Evolutionary conservation across 441 rosid genomes (phyloP).

Genomic region (Macaranga tanarius): DNA sequence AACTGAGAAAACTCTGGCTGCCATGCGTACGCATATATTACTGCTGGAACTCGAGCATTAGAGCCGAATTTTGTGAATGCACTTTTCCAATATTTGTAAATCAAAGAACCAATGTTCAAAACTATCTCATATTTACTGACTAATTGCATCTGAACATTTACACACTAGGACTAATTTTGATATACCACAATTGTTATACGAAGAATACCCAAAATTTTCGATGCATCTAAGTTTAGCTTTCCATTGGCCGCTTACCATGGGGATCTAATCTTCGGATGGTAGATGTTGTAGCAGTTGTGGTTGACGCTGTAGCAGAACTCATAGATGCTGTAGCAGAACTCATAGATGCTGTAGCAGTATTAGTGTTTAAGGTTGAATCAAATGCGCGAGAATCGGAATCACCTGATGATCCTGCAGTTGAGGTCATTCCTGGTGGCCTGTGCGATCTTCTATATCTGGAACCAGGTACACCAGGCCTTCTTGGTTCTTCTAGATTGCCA

Average conservation of each 20-base stretch:
- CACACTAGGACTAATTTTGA: constrained; percentile 8
- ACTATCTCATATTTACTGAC: not conserved
- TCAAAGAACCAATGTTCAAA: not conserved
- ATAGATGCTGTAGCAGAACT: constrained; percentile 26
- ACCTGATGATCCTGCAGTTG: constrained; percentile 38
- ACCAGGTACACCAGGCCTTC: constrained; percentile 70
- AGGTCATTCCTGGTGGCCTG: constrained; percentile 42
- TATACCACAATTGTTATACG: not conserved
- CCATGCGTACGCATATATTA: no score
- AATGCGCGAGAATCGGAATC: constrained; percentile 32
- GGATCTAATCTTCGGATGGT: constrained; percentile 40
- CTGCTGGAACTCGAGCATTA: not conserved
- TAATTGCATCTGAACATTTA: constrained; percentile 5
- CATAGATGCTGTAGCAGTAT: constrained; percentile 29
- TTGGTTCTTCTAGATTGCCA: constrained; percentile 56
- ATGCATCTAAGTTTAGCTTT: constrained; percentile 30
- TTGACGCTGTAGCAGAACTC: constrained; percentile 28
- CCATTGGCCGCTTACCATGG: constrained; percentile 58
- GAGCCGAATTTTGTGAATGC: not conserved
- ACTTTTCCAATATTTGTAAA: not conserved
- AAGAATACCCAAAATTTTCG: constrained; percentile 18
- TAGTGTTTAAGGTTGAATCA: constrained; percentile 39
- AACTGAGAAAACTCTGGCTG: no score
- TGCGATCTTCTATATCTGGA: constrained; percentile 54
- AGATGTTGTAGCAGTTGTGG: constrained; percentile 33